These are phyloP conservation scores for Nidula niveotomentosa DNA, from an alignment of 1,284 basidiomycete species.

Conservation along the genomic window DNA sequence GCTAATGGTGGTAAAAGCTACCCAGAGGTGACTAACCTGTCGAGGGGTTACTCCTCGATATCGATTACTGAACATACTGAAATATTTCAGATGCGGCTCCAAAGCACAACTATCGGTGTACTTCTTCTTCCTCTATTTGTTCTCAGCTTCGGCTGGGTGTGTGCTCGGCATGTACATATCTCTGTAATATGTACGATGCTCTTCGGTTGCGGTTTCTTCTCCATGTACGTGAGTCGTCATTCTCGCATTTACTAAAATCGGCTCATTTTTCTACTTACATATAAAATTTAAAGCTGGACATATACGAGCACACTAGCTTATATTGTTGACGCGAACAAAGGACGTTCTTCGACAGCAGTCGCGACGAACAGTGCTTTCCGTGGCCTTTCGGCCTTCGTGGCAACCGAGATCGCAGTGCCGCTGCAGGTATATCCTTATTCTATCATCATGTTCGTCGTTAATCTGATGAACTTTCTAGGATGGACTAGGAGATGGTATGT, in stretches of 20 bases:
- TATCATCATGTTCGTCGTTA: background rate
- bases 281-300: conserved; percentile 48
- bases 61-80: background rate
- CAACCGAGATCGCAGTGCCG: conserved; percentile 68
- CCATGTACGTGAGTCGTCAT: conserved; percentile 48
- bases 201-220: conserved; percentile 67
- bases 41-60: background rate
- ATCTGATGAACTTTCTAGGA: conserved; percentile 22
- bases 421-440: conserved; percentile 45
- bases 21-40: conserved; percentile 58
- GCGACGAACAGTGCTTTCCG: conserved; percentile 73
- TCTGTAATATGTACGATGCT: conserved; percentile 62
- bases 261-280: background rate
- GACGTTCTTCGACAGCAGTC: conserved; percentile 69
- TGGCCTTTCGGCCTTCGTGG: conserved; percentile 68
- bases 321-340: conserved; percentile 76
- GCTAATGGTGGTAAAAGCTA: conserved; percentile 59
- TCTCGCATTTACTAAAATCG: background rate
- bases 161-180: conserved; percentile 61
- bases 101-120: conserved; percentile 58
- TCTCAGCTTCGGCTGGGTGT: conserved; percentile 79
- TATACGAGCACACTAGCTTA: conserved; percentile 75
- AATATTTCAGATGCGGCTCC: conserved; percentile 63
- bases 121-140: conserved; percentile 57
- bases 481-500: conserved; percentile 36